Conservation (phyloP, 208 protist genomes). For the Eutreptiella sp. region DNA sequence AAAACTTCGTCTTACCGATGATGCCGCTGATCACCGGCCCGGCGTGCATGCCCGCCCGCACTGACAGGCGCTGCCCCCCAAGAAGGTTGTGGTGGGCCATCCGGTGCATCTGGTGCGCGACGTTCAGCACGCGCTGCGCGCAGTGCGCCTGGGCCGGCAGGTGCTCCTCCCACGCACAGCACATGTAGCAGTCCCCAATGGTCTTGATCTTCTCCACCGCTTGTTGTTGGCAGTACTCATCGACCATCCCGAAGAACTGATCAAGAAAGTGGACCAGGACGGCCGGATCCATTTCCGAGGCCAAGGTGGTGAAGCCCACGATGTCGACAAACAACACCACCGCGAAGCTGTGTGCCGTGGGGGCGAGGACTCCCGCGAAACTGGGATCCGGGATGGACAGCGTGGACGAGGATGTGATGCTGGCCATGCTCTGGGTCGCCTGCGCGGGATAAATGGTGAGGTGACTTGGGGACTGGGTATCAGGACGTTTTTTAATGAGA, state of each 20-base stretch:
- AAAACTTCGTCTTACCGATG: conserved; percentile 10
- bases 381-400: too few species aligned
- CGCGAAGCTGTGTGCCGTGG: too few species aligned
- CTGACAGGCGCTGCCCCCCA: too few species aligned
- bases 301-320: conserved; percentile 13
- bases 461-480: too few species aligned
- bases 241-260: conserved; percentile 3
- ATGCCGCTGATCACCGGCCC: conserved; percentile 10
- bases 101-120: neutral
- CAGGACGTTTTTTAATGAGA: too few species aligned
- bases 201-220: conserved; percentile 27
- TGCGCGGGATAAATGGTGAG: too few species aligned
- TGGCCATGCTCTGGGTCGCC: too few species aligned
- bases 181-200: conserved; percentile 21
- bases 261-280: neutral
- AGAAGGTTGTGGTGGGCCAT: too few species aligned
- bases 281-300: neutral
- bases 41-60: conserved; percentile 10
- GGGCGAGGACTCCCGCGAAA: too few species aligned
- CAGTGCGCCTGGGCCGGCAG: too few species aligned
- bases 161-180: neutral
- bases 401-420: too few species aligned
- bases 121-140: neutral
- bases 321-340: conserved; percentile 22
- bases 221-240: neutral